Base-by-base conservation (phyloP, 108 stramenopile species). In the Nitzschia putrida region DNA sequence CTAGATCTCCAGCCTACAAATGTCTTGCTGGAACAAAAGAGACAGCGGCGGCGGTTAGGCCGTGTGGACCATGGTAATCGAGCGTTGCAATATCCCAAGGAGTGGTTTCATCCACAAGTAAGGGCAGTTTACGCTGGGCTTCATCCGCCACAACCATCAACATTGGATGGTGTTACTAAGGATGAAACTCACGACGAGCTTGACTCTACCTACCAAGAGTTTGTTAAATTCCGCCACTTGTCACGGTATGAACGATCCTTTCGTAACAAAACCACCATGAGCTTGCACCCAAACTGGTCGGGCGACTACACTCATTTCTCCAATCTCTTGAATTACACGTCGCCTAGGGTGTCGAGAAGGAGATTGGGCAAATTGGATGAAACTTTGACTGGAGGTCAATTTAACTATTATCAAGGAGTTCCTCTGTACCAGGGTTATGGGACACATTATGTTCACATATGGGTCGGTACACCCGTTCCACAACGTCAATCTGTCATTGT, bases 401-500 rank as follows among this genome's bases (percentile, higher is more conserved):
- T 73, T 29, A 54, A 81, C 25, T 22, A 65, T 49, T 85, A 81
- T 57, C 80, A 79, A 39, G 82, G 79, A 8, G 71, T 82, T 37
- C 88, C 90, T 3, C 50, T 91, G 49, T 75, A 66, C 60, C 74
- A 76, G 38, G 91, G 88, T 0, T 95, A 94, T 74, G 97, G 97
- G 24, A 98, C 97, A 10, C 97, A 98, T 69, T 94, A 90, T 64
- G 89, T 90, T 0, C 87, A 93, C 39, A 53, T 96, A 0, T 98
- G 91, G 85, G 93, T 95, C 3, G 97, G 97, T 14, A 83, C 94
- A 20, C 96, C 93, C 10, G 74, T 74, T 29, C 86, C 97, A 3
- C 96, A 97, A 72, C 88, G 97, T 21, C 88, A 95, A 43, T 87
- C 95, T 14, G 88, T 98, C 40, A 98, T 98, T 67, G 85, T 98